A percentile compares a stretch with the other conserved stretches of the same genome.
Conservation (phyloP, 139 green algal genomes). For the Desmodesmus armatus region DNA sequence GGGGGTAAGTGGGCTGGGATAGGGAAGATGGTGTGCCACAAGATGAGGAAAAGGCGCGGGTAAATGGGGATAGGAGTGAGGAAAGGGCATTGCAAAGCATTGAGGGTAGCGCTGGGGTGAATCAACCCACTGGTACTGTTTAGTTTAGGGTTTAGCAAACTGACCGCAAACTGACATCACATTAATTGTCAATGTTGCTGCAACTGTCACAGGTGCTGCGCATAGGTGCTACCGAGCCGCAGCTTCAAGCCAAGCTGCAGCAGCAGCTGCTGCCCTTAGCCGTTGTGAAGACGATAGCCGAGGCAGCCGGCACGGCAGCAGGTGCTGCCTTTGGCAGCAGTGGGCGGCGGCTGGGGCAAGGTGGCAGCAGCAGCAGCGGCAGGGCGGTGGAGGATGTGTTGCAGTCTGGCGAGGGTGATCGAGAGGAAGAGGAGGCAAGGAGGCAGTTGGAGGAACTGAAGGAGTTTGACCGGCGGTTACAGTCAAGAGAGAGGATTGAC, state of each 20-base stretch:
- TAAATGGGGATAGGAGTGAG: no score
- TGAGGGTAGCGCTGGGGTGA: no score
- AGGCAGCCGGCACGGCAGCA: not conserved
- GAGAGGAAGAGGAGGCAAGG: no score
- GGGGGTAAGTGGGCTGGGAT: no score
- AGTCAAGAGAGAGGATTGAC: no score
- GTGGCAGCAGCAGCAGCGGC: not conserved
- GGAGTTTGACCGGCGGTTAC: slow-evolving; percentile 34
- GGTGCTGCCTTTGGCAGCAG: not conserved
- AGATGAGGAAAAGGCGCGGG: no score
- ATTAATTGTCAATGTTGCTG: not conserved
- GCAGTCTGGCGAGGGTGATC: no score
- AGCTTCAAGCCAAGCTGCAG: slow-evolving; percentile 20
- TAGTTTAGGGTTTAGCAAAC: no score
- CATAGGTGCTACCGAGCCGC: slow-evolving; percentile 51
- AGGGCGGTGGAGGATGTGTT: not conserved
- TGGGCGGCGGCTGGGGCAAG: not conserved
- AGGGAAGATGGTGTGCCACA: no score
- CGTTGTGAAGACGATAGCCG: not conserved
- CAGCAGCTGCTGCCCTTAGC: slow-evolving; percentile 30
- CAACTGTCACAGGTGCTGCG: slow-evolving; percentile 46
- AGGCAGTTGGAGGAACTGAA: slow-evolving; percentile 3
- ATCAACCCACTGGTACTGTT: no score
- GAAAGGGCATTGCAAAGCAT: no score
- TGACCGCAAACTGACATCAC: no score